Percentiles rank a stretch among this genome's conserved stretches.
These are phyloP conservation scores for Periconia macrospinosa DNA, from an alignment of 2,329 filamentous ascomycete genomes.

Conservation along the genomic window DNA sequence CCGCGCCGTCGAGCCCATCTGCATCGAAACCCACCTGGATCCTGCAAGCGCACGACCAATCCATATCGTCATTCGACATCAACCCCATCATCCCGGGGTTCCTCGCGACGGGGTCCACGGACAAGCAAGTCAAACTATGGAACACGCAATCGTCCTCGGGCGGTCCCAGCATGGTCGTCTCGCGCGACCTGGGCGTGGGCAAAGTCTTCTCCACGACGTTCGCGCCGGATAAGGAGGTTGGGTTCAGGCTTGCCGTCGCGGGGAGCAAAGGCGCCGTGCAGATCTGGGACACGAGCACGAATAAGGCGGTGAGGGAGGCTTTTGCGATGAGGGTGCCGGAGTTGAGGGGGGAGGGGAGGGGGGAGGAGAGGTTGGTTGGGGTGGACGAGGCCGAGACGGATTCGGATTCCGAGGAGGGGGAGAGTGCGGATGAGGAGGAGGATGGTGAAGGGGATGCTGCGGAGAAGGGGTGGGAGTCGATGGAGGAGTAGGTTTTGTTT, in stretches of 20 bases:
- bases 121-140: conserved; percentile 97
- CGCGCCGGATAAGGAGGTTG: conserved; percentile 85
- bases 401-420: conserved; percentile 58
- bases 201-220: conserved; percentile 92
- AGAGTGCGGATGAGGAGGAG: conserved; percentile 45
- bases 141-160: conserved; percentile 68
- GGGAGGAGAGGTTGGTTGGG: conserved; percentile 71
- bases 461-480: conserved; percentile 44
- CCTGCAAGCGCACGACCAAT: conserved; percentile 91
- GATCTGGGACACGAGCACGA: conserved; percentile 96
- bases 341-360: conserved; percentile 61
- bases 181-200: conserved; percentile 88
- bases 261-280: conserved; percentile 92
- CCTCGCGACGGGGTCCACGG: conserved; percentile 89
- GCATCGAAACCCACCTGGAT: conserved; percentile 88
- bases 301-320: conserved; percentile 78
- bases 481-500: conserved; percentile 38
- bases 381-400: conserved; percentile 68
- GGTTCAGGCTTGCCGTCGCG: conserved; percentile 88
- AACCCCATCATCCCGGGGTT: conserved; percentile 89
- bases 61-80: conserved; percentile 88
- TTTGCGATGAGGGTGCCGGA: conserved; percentile 73
- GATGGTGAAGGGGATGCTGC: conserved; percentile 42
- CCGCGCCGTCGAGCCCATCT: conserved; percentile 70
- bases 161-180: conserved; percentile 87